Evolutionary conservation across 148 eudicot genomes (phyloP), one percentile per base, ranked within the genome.

Genomic region (Spergularia marina): DNA sequence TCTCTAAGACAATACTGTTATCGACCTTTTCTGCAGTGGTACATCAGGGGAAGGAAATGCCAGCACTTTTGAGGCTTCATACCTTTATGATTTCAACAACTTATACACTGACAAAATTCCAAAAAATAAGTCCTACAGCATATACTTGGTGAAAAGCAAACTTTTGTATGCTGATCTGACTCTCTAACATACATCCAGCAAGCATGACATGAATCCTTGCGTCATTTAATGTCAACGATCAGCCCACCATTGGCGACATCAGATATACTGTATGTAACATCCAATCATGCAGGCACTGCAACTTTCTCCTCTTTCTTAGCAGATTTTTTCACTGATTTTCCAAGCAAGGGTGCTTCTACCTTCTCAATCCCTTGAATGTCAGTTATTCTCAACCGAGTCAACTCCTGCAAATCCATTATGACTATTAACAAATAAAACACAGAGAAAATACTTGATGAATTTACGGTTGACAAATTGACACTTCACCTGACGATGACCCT

Each of bases 401-500:
- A 73, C 78, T 95, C 98, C 96, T 94, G 81, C 69, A 75, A 59
- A 72, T 58, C 60, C 47, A 79, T 70, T 39, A 59, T 39, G 71
- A 20, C 57, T 18, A 65, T 57, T 21, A 81, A 49, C 58, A 40
- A 76, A 6, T 44, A 2, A 58, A 23, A 62, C 57, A 44, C 61
- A 11, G 55, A n/a, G 60, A 5, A 34, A 41, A 34, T 12, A 40
- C 23, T 51, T 2, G 12, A 51, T 21, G 49, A 13, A 52, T 58
- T 10, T 63, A 40, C 20, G 36, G 53, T 53, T 54, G 17, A 68
- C 80, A 80, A 14, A 17, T 20, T 68, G 49, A 44, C 81, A 82
- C 60, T 66, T 76, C 82, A 94, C 98, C 96, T 95, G 98, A 36
- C 98, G 83, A 76, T 95, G 98, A 65, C 98, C 98, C 62, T 86